Base-by-base conservation (phyloP, 139 green algal genomes). In the Coelastrella sp. region DNA sequence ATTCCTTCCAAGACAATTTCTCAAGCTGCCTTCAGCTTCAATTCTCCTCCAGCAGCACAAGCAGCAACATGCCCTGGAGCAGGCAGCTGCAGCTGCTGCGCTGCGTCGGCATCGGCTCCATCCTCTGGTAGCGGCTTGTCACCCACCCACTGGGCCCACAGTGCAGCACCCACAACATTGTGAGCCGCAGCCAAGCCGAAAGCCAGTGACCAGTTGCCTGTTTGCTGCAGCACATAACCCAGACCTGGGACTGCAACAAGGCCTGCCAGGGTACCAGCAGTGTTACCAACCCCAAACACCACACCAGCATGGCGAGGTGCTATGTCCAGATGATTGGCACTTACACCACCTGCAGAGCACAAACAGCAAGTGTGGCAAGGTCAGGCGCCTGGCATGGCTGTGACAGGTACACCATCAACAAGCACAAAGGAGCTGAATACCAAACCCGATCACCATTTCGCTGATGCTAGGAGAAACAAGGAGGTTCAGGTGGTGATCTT, bases 231-330 rank as follows among this genome's bases (percentile, higher is more conserved):
- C 15, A 94, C 73, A n/a, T 66, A 85, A 25, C 87, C 87, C 11
- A 86, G 59, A n/a, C 72, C 85, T 57, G 85, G 85, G 57, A 88
- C 88, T 90, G 90, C 93, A 19, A 98, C 65, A 25, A 98, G 82
- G 19, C 96, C 96, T 8, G 94, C 95, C 24, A 96, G 59, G 7
- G 96, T 98, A 68, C 94, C 95, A 8, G 91, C 91, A 0, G 95
- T 97, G 92, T 97, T 97, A 56, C 96, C 96, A 6, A 94, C 91
- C 4, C 93, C 96, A 93, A 97, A 98, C 6, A 98, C 91, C 4
- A 96, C 78, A 25, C 93, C 95, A 10, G 96, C 96, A 85, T 98
- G 93, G 15, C 92, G 92, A 10, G 96, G 96, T 6, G 96, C 96
- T 15, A 98, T 94, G 91, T 98, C 96, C 65, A 98, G 93, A 74